Evolutionary conservation across 306 rosid genomes (phyloP).

Genomic region (Dryas drummondii): DNA sequence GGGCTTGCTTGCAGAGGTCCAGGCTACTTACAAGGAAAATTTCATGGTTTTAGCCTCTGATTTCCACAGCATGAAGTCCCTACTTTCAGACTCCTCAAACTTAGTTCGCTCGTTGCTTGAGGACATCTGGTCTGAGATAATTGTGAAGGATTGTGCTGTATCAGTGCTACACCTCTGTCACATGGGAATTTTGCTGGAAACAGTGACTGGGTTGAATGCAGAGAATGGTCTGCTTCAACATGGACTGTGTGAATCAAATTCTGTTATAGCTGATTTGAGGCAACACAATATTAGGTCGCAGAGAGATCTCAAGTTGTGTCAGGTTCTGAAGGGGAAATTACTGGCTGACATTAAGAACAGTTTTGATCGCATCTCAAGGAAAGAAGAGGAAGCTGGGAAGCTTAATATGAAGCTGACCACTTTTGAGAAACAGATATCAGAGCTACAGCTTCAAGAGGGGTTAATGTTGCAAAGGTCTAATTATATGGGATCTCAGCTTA

Average conservation of each 20-base stretch:
- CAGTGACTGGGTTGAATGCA: slow-evolving; percentile 81
- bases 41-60: slow-evolving; percentile 55
- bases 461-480: slow-evolving; percentile 76
- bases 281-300: slow-evolving; percentile 63
- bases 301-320: slow-evolving; percentile 87
- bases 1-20: slow-evolving; percentile 54
- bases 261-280: slow-evolving; percentile 64
- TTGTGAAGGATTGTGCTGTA: slow-evolving; percentile 75
- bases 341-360: slow-evolving; percentile 71
- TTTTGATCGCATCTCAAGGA: slow-evolving; percentile 72
- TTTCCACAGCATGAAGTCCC: slow-evolving; percentile 53
- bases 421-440: slow-evolving; percentile 66
- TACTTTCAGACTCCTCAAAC: slow-evolving; percentile 51
- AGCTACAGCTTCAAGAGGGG: slow-evolving; percentile 81
- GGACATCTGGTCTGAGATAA: slow-evolving; percentile 80
- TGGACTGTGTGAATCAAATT: slow-evolving; percentile 71
- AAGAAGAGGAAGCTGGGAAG: slow-evolving; percentile 73
- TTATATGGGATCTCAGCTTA: slow-evolving; percentile 77
- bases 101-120: slow-evolving; percentile 72
- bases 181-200: slow-evolving; percentile 80
- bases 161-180: slow-evolving; percentile 89
- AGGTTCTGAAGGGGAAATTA: slow-evolving; percentile 70
- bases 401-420: slow-evolving; percentile 53
- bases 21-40: slow-evolving; percentile 38
- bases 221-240: slow-evolving; percentile 83